A percentile compares a stretch with the other conserved stretches of the same genome.
These are phyloP conservation scores for Pontederia paniculata DNA, from an alignment of 176 grass and related monocot species.

Conservation along the genomic window DNA sequence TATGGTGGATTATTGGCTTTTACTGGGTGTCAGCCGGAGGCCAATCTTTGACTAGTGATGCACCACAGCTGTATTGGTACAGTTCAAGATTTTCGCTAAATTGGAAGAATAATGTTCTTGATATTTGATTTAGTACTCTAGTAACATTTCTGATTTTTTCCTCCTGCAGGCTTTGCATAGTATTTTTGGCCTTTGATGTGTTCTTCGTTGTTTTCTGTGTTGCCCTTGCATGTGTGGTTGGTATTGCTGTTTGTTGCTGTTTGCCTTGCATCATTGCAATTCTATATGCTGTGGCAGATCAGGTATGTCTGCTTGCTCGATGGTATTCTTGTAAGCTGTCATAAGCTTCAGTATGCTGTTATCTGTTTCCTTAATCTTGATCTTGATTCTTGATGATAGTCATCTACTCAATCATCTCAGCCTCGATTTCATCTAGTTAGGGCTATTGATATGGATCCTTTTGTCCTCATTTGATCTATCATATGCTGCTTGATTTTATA, in stretches of 20 bases:
- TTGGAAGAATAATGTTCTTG: conserved; percentile 11
- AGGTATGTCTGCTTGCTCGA: conserved; percentile 38
- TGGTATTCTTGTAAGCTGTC: not conserved
- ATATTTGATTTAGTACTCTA: not conserved
- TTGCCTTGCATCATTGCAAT: conserved; percentile 97
- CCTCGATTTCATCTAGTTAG: too few species aligned
- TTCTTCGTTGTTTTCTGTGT: conserved; percentile 98
- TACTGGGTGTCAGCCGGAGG: conserved; percentile 92
- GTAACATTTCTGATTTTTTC: not conserved
- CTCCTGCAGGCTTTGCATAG: conserved; percentile 73
- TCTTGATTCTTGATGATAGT: not conserved
- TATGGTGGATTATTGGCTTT: conserved; percentile 98
- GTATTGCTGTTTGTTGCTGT: conserved; percentile 95
- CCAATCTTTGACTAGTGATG: conserved; percentile 47
- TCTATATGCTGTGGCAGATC: conserved; percentile 90
- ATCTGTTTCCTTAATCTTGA: not conserved
- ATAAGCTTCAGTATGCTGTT: not conserved
- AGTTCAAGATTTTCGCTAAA: conserved; percentile 18
- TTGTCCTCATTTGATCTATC: not conserved
- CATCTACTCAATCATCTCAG: not conserved
- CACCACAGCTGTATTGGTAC: conserved; percentile 98
- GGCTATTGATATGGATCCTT: not conserved
- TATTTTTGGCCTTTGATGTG: conserved; percentile 95
- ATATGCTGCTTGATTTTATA: not conserved
- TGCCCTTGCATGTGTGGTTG: conserved; percentile 83